Evolutionary conservation across 352 stramenopile genomes (phyloP), one percentile per base, ranked within the genome.

Genomic region (Blastocystis sp.): DNA sequence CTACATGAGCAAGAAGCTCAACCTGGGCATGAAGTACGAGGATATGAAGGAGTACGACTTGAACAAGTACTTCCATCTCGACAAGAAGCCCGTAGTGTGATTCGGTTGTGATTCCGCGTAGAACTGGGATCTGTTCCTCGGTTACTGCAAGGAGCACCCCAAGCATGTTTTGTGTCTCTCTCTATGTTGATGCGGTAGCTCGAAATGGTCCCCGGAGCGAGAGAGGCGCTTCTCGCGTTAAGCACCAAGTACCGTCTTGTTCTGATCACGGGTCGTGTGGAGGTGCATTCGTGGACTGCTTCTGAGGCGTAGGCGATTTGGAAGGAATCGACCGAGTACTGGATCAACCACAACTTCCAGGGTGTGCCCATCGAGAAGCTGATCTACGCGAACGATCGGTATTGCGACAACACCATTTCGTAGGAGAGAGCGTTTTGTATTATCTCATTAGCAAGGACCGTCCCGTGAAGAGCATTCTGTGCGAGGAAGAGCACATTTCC

Each of bases 31-130:
- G 69, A 79, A 79, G 69, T 79, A 79, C 52, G 69, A 79, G 38
- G 69, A 79, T 62, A 28, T 79, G 19, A 79, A 79, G 69, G 69
- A 79, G 52, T 79, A 79, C 43, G 69, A 79, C 45, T 53, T 79
- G 7, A 79, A 62, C 43, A 79, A 79, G n/a, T 79, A 79, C 40
- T 79, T 79, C 41, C 38, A 61, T 40, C 2, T 79, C 7, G 48
- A 62, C 14, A 23, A 61, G 7, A 23, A 45, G 14, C 17, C 62
- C 3, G 69, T 79, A 21, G 11, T 19, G 19, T 62, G 19, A 14
- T 4, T 10, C 21, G 11, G 2, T 28, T 19, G 14, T 62, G 11
- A 21, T 62, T 34, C 40, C 11, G 9, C 38, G 21, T 79, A 79
- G 69, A 52, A 61, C 34, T 23, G 28, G 11, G 19, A 79, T 11